These are phyloP conservation scores for Leccinum longicurvipes DNA, from an alignment of 768 basidiomycete genomes.

Conservation along the genomic window DNA sequence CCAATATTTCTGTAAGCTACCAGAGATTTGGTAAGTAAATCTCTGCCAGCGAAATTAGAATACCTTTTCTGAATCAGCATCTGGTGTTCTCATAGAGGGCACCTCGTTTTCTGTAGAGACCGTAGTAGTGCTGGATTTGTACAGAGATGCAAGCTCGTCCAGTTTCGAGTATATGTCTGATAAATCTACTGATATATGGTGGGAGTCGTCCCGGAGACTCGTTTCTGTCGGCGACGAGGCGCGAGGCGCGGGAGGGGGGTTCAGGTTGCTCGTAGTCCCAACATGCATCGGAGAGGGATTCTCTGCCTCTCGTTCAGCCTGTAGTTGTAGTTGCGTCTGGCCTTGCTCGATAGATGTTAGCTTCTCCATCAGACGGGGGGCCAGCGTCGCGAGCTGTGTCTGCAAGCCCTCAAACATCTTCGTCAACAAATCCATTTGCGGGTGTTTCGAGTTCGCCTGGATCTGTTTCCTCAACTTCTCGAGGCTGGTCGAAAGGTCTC, in stretches of 20 bases:
- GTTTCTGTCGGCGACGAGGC: not conserved
- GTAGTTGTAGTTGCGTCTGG: conserved; percentile 19
- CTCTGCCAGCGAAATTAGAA: not conserved
- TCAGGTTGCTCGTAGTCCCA: conserved; percentile 11
- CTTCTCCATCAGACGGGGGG: conserved; percentile 36
- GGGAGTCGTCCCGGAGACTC: not conserved
- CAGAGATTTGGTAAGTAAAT: not conserved
- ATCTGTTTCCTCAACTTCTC: conserved; percentile 19
- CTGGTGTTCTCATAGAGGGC: conserved; percentile 1
- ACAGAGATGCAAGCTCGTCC: conserved; percentile 33
- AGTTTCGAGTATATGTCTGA: conserved; percentile 36
- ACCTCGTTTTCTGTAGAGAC: not conserved
- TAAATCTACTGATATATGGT: conserved; percentile 15
- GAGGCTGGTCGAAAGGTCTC: conserved; percentile 11
- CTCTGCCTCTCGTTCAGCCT: conserved; percentile 8
- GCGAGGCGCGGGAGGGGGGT: conserved; percentile 8
- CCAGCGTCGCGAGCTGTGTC: conserved; percentile 35
- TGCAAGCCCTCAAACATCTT: conserved; percentile 40
- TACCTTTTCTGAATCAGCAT: conserved; percentile 22
- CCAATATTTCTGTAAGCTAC: conserved; percentile 45
- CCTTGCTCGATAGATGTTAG: conserved; percentile 30
- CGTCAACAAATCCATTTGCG: conserved; percentile 22
- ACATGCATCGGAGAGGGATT: not conserved
- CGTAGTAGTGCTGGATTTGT: conserved; percentile 2
- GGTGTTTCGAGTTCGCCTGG: conserved; percentile 2